Conservation (phyloP, 805 yeast genomes). For the Osmozyma mogii region DNA sequence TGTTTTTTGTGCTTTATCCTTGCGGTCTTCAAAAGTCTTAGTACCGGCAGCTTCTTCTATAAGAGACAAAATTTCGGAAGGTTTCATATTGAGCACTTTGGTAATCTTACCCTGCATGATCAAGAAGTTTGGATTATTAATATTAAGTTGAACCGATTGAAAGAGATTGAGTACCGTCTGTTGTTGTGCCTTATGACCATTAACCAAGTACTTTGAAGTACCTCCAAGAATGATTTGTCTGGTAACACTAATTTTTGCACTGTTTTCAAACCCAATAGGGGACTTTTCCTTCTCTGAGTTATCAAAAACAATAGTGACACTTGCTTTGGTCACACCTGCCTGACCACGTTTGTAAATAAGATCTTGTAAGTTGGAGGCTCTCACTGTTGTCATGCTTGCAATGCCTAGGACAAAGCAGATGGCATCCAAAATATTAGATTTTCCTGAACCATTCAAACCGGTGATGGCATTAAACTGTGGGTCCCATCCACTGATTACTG, state of each 20-base stretch:
- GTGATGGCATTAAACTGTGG: conserved; percentile 95
- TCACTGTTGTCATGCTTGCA: conserved; percentile 85
- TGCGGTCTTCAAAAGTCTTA: conserved; percentile 86
- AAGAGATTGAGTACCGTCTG: conserved; percentile 83
- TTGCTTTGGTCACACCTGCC: conserved; percentile 95
- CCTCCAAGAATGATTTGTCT: conserved; percentile 90
- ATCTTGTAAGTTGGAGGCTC: conserved; percentile 91
- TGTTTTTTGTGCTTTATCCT: conserved; percentile 85
- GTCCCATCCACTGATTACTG: conserved; percentile 95
- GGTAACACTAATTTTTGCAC: conserved; percentile 78
- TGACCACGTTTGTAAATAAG: conserved; percentile 95
- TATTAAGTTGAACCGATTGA: conserved; percentile 91
- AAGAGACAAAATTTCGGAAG: conserved; percentile 77
- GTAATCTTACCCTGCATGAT: conserved; percentile 99
- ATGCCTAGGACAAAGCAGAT: conserved; percentile 98
- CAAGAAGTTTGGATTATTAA: conserved; percentile 92
- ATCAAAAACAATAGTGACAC: conserved; percentile 93
- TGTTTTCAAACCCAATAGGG: conserved; percentile 81
- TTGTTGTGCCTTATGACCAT: conserved; percentile 95
- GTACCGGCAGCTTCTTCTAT: conserved; percentile 99
- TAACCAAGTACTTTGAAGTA: conserved; percentile 81
- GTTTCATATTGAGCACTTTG: conserved; percentile 93
- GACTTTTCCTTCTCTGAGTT: conserved; percentile 63
- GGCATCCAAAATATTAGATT: conserved; percentile 92
- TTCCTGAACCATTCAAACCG: conserved; percentile 96